Evolutionary conservation across 2,329 filamentous ascomycete genomes (phyloP).

Genomic region (Fusarium albosuccineum): DNA sequence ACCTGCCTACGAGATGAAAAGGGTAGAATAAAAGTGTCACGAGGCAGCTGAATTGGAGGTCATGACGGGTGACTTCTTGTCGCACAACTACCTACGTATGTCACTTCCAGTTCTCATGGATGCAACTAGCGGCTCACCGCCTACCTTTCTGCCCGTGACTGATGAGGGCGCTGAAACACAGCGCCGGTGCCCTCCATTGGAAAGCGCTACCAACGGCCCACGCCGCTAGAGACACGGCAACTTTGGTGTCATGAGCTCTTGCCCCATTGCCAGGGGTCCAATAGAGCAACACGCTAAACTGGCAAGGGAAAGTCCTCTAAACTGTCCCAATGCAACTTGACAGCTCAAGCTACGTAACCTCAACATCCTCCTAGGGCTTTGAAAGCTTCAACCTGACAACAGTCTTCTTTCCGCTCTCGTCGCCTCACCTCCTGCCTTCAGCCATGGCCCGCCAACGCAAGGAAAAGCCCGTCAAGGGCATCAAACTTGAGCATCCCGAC

Average conservation of each 20-base stretch:
- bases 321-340: conserved; percentile 20
- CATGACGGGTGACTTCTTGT: conserved; percentile 17
- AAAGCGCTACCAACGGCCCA: not conserved
- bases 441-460: conserved; percentile 65
- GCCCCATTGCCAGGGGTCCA: conserved; percentile 21
- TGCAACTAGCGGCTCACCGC: conserved; percentile 30
- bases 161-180: not conserved
- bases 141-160: conserved; percentile 10
- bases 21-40: conserved; percentile 27
- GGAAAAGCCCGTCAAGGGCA: conserved; percentile 61
- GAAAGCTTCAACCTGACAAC: conserved; percentile 17
- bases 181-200: not conserved
- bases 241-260: conserved; percentile 14
- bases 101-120: conserved; percentile 35
- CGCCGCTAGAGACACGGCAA: not conserved
- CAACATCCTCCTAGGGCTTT: not conserved
- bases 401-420: conserved; percentile 10
- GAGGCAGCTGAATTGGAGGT: conserved; percentile 26
- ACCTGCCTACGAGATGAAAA: conserved; percentile 16
- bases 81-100: conserved; percentile 15
- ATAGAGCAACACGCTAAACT: conserved; percentile 20
- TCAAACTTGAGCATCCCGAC: conserved; percentile 78
- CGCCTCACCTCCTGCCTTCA: not conserved
- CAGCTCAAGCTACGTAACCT: conserved; percentile 8
- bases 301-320: conserved; percentile 29